Base-by-base conservation (phyloP, 2,329 filamentous ascomycete species). In the Bipolaris gigantea region DNA sequence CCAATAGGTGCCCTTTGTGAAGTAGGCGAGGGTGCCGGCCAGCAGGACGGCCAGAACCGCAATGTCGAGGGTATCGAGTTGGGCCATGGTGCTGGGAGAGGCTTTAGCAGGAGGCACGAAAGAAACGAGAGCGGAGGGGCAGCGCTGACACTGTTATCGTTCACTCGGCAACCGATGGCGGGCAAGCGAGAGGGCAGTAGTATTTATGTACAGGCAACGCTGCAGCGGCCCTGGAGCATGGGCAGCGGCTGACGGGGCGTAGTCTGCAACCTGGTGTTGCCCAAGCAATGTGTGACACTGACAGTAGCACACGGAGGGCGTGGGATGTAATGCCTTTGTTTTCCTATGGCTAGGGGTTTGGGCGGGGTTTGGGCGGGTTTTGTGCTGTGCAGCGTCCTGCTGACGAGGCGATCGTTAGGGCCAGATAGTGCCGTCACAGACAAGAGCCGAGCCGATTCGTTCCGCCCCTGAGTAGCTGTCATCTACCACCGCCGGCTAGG, bases 1-100 rank as follows among this genome's bases (percentile, higher is more conserved):
- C 92, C 92, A 99, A 76, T 94, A 87, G 62, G 88, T 94, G 70
- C 94, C 94, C 75, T 99, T 99, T 64, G 94, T 97, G 79, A 99
- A 96, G 79, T 97, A 99, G 72, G 93, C 94, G 57, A 92, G 74
- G 43, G 92, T 97, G 63, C 91, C 94, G 54, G 95, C 75, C 51
- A 97, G 83, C 67, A 99, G 88, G 54, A 85, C 85, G 59, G 86
- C 85, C 63, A 99, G 89, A 82, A 99, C 94, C 69, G 96, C 77
- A 67, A 97, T 83, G 83, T 99, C 94, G 80, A 99, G 81, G 23
- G 92, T 96, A 75, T 99, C 94, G 73, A 99, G 86, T 83, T 96
- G 89, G 65, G 93, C 91, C 94, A 99, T 97, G 69, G 64, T 82
- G 75, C 64, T 56, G 60, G 18, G 25, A 53, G 53, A 55, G 57